Evolutionary conservation across 306 rosid genomes (phyloP).

Genomic region (Malus sieversii): DNA sequence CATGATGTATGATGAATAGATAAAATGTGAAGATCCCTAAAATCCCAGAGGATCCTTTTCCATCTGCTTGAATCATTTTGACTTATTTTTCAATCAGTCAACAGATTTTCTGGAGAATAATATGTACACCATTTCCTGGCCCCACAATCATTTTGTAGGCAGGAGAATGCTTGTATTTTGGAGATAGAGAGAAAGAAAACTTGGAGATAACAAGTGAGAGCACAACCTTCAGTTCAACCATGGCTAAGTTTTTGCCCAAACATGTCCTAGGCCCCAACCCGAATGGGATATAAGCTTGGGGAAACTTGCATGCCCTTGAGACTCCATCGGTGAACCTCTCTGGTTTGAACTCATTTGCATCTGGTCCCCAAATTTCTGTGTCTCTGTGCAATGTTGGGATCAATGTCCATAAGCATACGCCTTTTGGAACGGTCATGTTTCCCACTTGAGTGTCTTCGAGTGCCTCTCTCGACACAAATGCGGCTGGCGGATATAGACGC

Average conservation of each 20-base stretch:
- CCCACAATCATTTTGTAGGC: conserved; percentile 73
- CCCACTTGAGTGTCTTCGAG: conserved; percentile 61
- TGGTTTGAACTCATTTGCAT: conserved; percentile 72
- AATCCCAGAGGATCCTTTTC: too few species aligned
- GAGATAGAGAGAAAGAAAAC: conserved; percentile 60
- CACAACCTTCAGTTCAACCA: conserved; percentile 61
- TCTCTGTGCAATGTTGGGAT: conserved; percentile 76
- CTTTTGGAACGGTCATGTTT: conserved; percentile 54
- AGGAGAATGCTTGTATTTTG: conserved; percentile 64
- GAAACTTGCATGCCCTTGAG: conserved; percentile 59
- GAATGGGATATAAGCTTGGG: conserved; percentile 70
- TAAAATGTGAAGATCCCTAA: too few species aligned
- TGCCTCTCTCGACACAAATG: conserved; percentile 90
- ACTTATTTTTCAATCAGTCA: not conserved
- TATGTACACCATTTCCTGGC: conserved; percentile 60
- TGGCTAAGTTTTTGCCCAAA: conserved; percentile 76
- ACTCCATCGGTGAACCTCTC: conserved; percentile 77
- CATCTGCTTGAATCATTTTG: not conserved
- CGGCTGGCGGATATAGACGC: conserved; percentile 85
- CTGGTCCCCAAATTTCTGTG: conserved; percentile 73
- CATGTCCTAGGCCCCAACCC: conserved; percentile 77
- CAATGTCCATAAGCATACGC: conserved; percentile 70
- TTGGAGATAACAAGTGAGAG: conserved; percentile 35
- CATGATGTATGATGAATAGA: too few species aligned
- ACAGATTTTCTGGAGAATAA: conserved; percentile 38